phyloP scores from a whole-genome alignment of 306 rosid species.

The Dalbergia cochinchinensis region DNA sequence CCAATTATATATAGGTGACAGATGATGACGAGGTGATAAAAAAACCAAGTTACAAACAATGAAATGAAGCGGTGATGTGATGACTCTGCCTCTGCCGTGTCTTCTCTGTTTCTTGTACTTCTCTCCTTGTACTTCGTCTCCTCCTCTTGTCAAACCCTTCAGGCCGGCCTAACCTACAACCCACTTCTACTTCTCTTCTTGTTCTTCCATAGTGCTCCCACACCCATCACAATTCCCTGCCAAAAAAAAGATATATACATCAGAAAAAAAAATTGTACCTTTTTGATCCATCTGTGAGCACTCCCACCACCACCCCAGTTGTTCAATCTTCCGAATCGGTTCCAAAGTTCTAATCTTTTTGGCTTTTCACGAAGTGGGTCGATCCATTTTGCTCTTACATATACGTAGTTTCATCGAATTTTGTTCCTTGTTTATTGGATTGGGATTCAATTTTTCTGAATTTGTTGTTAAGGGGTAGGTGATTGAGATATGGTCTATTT shows the following conservation, averaged over 20 bases:
- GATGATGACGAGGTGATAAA: not conserved
- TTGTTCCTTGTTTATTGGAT: constrained; percentile 44
- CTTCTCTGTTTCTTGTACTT: constrained; percentile 24
- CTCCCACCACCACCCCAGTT: constrained; percentile 43
- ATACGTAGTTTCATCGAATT: constrained; percentile 20
- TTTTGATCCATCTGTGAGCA: constrained; percentile 43
- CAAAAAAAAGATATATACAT: not conserved
- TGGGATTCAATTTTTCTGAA: constrained; percentile 37
- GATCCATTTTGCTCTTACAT: constrained; percentile 45
- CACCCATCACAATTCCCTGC: not conserved
- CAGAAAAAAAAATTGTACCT: not conserved
- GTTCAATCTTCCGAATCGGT: constrained; percentile 45
- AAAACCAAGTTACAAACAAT: constrained; percentile 27
- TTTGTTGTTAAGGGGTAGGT: constrained; percentile 36
- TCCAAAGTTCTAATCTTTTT: constrained; percentile 30
- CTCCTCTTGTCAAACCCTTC: constrained; percentile 42
- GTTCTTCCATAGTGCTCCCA: constrained; percentile 29
- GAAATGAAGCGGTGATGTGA: constrained; percentile 49
- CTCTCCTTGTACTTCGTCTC: constrained; percentile 53
- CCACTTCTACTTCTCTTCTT: constrained; percentile 6
- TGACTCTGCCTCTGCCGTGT: constrained; percentile 49
- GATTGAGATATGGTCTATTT: constrained; percentile 86
- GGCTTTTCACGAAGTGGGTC: constrained; percentile 47
- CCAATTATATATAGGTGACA: no score
- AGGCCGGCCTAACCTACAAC: constrained; percentile 50